These are phyloP conservation scores for Citrus glauca DNA, from an alignment of 345 rosid species.

Conservation along the genomic window DNA sequence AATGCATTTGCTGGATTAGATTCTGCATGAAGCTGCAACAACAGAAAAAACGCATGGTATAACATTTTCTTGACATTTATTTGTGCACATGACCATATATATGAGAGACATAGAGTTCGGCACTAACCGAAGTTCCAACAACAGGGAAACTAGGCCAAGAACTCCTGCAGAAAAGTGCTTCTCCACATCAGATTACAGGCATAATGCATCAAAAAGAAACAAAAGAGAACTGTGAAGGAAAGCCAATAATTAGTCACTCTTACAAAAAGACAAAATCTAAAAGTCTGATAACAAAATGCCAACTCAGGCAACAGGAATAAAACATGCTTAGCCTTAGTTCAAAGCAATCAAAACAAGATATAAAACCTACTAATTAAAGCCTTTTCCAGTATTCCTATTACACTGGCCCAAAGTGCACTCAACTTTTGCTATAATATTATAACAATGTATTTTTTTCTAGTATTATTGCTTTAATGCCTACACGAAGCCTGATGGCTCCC, in stretches of 20 bases:
- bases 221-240: not conserved
- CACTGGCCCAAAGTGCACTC: not conserved
- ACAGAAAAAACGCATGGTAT: not conserved
- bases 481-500: not conserved
- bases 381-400: not conserved
- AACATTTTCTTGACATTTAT: not conserved
- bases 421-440: not conserved
- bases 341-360: constrained; percentile 4
- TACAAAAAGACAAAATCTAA: not conserved
- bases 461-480: not conserved
- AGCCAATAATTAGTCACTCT: constrained; percentile 3
- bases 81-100: not conserved
- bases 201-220: not conserved
- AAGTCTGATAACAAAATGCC: not conserved
- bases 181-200: constrained; percentile 2
- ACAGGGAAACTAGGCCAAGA: constrained; percentile 48
- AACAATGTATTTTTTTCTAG: not conserved
- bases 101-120: not conserved
- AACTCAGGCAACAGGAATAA: not conserved
- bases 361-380: not conserved
- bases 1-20: constrained; percentile 21
- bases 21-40: constrained; percentile 26
- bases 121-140: constrained; percentile 32
- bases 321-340: not conserved
- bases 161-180: constrained; percentile 32